Evolutionary conservation across 306 rosid species (phyloP).

Genomic region (Glycine latifolia): DNA sequence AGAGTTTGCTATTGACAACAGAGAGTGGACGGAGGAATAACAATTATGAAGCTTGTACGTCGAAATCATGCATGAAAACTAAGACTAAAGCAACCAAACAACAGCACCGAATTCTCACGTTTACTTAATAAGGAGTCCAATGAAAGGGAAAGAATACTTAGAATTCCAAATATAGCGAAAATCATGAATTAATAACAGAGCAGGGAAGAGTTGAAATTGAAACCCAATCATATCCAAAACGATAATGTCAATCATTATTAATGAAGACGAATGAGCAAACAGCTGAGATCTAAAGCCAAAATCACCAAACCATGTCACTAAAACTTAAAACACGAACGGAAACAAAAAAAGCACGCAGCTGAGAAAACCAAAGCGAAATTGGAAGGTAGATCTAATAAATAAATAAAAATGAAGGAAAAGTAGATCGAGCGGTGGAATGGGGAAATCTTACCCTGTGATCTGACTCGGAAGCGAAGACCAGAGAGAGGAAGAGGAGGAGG

Average conservation of each 20-base stretch:
- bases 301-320: background rate
- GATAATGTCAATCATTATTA: constrained; percentile 2
- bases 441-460: constrained; percentile 82
- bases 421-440: constrained; percentile 53
- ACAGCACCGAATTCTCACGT: constrained; percentile 1
- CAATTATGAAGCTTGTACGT: too few species aligned
- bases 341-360: constrained; percentile 2
- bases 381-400: constrained; percentile 56
- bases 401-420: constrained; percentile 1
- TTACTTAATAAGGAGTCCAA: background rate
- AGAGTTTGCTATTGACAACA: too few species aligned
- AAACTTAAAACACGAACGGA: too few species aligned
- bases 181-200: background rate
- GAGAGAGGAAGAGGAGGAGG: constrained; percentile 52
- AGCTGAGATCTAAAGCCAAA: constrained; percentile 41
- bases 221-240: background rate
- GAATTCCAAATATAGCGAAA: constrained; percentile 17
- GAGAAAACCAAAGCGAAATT: constrained; percentile 29
- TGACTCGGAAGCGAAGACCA: constrained; percentile 75
- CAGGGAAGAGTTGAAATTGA: constrained; percentile 31
- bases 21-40: too few species aligned
- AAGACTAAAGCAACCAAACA: constrained; percentile 29
- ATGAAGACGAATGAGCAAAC: constrained; percentile 18
- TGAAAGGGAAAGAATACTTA: background rate
- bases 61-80: background rate